Evolutionary conservation across 345 rosid species (phyloP).

Genomic region (Acer yangbiense): DNA sequence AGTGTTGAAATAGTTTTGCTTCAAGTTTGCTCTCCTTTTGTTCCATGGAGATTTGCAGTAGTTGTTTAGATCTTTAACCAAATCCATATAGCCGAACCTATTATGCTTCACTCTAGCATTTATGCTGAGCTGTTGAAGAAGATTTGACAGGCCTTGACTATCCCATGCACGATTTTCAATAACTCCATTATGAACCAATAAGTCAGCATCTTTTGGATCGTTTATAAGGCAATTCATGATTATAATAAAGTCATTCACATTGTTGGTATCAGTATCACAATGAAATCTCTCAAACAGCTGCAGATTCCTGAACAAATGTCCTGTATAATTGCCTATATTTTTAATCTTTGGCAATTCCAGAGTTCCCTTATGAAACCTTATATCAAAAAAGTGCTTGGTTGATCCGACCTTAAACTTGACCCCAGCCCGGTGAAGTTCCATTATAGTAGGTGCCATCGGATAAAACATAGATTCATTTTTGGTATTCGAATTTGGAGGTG

Average conservation of each 20-base stretch:
- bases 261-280: not conserved
- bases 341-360: not conserved
- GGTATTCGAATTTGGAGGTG: too few species aligned
- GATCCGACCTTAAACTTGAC: not conserved
- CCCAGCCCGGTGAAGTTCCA: constrained; percentile 21
- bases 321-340: not conserved
- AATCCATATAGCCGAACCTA: not conserved
- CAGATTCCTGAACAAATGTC: constrained; percentile 13
- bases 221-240: constrained; percentile 5
- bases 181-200: constrained; percentile 2
- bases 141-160: not conserved
- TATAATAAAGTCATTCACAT: not conserved
- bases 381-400: not conserved
- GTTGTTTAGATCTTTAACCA: not conserved
- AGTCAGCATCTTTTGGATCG: constrained; percentile 1
- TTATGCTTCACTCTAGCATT: not conserved
- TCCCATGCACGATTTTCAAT: not conserved
- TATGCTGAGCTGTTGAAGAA: not conserved
- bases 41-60: constrained; percentile 6
- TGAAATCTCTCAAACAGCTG: constrained; percentile 14
- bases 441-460: not conserved
- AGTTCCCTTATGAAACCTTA: constrained; percentile 20
- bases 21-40: constrained; percentile 23
- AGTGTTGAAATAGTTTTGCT: constrained; percentile 14
- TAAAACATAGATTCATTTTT: not conserved